phyloP scores from a whole-genome alignment of 768 basidiomycete species.

The Nidularia sp. region DNA sequence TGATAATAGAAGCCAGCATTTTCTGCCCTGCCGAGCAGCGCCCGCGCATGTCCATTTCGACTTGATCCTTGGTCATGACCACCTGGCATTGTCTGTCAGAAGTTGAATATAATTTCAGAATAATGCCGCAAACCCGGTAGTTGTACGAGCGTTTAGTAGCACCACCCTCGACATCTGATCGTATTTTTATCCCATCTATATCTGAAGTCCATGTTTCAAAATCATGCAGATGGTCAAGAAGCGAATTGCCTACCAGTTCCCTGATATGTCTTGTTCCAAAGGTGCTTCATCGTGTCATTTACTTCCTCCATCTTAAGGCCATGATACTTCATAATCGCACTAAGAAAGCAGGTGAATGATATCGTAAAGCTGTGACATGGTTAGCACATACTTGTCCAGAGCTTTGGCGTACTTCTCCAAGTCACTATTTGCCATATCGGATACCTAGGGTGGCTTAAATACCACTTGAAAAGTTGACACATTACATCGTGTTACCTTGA shows the following conservation, averaged over 20 bases:
- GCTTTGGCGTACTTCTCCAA: conserved; percentile 98
- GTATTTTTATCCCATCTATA: conserved; percentile 95
- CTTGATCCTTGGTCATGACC: conserved; percentile 98
- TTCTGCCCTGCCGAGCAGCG: conserved; percentile 98
- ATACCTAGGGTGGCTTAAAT: conserved; percentile 56
- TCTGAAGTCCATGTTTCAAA: conserved; percentile 45
- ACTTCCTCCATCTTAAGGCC: conserved; percentile 98
- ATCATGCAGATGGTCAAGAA: not conserved
- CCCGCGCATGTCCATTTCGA: conserved; percentile 99
- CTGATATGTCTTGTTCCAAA: conserved; percentile 99
- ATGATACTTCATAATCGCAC: conserved; percentile 99
- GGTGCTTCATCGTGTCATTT: conserved; percentile 93
- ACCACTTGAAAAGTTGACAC: not conserved
- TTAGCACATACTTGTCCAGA: conserved; percentile 75
- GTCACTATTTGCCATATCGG: conserved; percentile 96
- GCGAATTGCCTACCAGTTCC: conserved; percentile 70
- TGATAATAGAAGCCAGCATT: conserved; percentile 97
- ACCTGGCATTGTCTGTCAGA: conserved; percentile 48
- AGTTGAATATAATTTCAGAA: conserved; percentile 3
- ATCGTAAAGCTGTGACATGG: not conserved
- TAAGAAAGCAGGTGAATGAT: conserved; percentile 24
- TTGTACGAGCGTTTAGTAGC: conserved; percentile 94
- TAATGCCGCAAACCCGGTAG: conserved; percentile 68
- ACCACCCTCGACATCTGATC: conserved; percentile 89
- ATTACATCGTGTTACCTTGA: conserved; percentile 67